Evolutionary conservation across 352 stramenopile genomes (phyloP).

Genomic region (Pythium chondricola): DNA sequence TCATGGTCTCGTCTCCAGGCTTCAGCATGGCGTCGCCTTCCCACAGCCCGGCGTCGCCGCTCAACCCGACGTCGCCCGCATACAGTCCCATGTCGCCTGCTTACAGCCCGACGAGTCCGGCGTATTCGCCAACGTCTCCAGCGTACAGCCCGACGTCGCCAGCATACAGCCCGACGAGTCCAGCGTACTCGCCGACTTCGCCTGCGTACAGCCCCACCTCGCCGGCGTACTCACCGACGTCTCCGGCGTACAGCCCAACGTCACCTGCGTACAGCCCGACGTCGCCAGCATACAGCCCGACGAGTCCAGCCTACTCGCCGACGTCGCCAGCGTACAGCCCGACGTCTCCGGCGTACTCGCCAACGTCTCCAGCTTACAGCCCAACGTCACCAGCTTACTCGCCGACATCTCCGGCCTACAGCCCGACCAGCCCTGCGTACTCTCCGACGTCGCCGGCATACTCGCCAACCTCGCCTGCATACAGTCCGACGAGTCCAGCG

Average conservation of each 20-base stretch:
- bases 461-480: constrained; percentile 39
- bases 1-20: constrained; percentile 60
- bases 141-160: constrained; percentile 31
- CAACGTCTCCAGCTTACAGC: constrained; percentile 77
- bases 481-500: constrained; percentile 26
- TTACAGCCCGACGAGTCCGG: constrained; percentile 66
- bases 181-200: constrained; percentile 57
- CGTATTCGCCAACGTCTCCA: constrained; percentile 79
- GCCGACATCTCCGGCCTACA: constrained; percentile 68
- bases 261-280: constrained; percentile 70
- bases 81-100: constrained; percentile 87
- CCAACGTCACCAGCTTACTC: constrained; percentile 81
- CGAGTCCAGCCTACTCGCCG: constrained; percentile 65
- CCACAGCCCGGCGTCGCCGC: constrained; percentile 63
- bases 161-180: constrained; percentile 59
- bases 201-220: constrained; percentile 62
- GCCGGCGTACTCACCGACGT: constrained; percentile 61
- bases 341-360: constrained; percentile 85
- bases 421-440: constrained; percentile 53
- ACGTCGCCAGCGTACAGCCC: constrained; percentile 79
- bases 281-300: constrained; percentile 60
- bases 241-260: constrained; percentile 64
- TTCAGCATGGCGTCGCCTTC: constrained; percentile 80
- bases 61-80: constrained; percentile 76
- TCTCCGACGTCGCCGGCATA: constrained; percentile 64